Conservation (phyloP, 345 rosid species). For the Pugionium dolabratum region DNA sequence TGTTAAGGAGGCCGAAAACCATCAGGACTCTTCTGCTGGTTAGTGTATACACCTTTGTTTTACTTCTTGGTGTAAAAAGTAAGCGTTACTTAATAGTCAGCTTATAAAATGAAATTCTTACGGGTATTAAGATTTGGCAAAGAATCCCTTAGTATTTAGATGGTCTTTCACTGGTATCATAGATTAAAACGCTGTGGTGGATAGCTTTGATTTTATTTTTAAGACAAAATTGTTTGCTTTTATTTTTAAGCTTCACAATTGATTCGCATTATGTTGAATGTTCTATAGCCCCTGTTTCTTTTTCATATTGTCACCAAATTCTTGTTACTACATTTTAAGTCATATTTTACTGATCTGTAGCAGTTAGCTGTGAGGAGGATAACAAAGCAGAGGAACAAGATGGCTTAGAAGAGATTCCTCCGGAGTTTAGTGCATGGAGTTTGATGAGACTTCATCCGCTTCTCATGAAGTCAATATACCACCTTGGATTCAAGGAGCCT, state of each 20-base stretch:
- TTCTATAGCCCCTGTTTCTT: background rate
- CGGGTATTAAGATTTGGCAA: constrained; percentile 11
- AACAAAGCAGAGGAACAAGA: constrained; percentile 48
- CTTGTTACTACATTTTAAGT: background rate
- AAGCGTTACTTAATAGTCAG: background rate
- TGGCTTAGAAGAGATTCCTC: constrained; percentile 50
- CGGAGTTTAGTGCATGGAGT: constrained; percentile 74
- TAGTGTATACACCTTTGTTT: constrained; percentile 32
- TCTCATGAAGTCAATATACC: constrained; percentile 70
- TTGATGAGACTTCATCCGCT: constrained; percentile 79
- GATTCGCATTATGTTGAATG: background rate
- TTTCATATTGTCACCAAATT: constrained; percentile 6
- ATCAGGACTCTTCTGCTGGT: constrained; percentile 52
- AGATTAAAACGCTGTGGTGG: constrained; percentile 1
- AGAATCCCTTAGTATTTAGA: background rate
- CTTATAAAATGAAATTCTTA: background rate
- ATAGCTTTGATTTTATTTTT: constrained; percentile 8
- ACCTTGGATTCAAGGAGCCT: constrained; percentile 87
- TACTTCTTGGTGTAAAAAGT: background rate
- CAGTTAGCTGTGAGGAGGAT: constrained; percentile 44
- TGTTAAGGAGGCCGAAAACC: constrained; percentile 37
- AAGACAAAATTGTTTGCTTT: background rate
- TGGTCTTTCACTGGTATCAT: constrained; percentile 7
- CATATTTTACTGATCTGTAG: constrained; percentile 18
- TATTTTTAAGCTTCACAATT: background rate